These are phyloP conservation scores for Beta lomatogona DNA, from an alignment of 179 eudicot species.

Conservation along the genomic window DNA sequence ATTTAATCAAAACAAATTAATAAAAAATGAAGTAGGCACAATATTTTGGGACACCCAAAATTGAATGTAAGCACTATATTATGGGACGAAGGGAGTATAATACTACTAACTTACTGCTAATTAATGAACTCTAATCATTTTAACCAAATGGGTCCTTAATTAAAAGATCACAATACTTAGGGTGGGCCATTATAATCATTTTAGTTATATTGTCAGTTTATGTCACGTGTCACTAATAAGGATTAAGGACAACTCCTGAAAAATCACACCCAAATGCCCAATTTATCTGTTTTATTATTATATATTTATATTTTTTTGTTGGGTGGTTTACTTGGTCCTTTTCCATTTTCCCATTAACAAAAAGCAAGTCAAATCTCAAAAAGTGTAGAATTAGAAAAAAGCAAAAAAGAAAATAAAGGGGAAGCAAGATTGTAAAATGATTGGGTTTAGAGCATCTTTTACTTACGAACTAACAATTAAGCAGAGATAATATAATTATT, in stretches of 20 bases:
- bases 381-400: slow-evolving; percentile 8
- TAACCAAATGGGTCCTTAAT: neutral
- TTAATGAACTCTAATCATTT: slow-evolving; percentile 24
- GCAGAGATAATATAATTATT: slow-evolving; percentile 4
- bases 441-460: slow-evolving; percentile 29
- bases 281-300: neutral
- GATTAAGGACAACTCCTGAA: slow-evolving; percentile 19
- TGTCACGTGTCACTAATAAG: slow-evolving; percentile 28
- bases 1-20: no score
- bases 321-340: neutral
- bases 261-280: neutral
- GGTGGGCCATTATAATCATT: slow-evolving; percentile 28
- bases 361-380: slow-evolving; percentile 15
- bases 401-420: neutral
- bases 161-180: slow-evolving; percentile 2
- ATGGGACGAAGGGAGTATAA: no score
- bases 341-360: slow-evolving; percentile 1
- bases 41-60: no score
- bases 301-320: neutral
- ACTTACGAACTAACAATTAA: slow-evolving; percentile 22
- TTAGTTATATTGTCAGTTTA: slow-evolving; percentile 25
- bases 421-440: slow-evolving; percentile 32
- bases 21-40: no score
- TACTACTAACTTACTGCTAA: neutral
- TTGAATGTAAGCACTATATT: no score